phyloP scores from a whole-genome alignment of 2,329 filamentous ascomycete species.

The Teratosphaeria nubilosa region DNA sequence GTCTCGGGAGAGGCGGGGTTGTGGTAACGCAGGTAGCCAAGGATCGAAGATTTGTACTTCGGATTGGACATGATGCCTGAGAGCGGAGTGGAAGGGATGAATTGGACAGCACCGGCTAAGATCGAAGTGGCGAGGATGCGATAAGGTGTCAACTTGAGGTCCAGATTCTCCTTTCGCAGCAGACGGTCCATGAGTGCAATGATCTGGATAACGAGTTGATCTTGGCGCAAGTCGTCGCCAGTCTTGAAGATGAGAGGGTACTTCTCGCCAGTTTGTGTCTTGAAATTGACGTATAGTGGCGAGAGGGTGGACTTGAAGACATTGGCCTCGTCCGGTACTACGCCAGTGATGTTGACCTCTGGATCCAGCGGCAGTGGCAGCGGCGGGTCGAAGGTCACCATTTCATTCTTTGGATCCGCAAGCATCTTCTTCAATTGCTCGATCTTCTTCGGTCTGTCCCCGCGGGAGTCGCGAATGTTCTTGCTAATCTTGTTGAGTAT shows the following conservation, averaged over 20 bases:
- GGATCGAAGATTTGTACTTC: constrained; percentile 67
- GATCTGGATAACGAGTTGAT: constrained; percentile 94
- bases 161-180: constrained; percentile 88
- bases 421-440: constrained; percentile 77
- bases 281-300: constrained; percentile 85
- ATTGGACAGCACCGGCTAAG: constrained; percentile 83
- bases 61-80: constrained; percentile 59
- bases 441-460: constrained; percentile 68
- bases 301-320: constrained; percentile 95
- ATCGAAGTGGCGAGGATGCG: constrained; percentile 90
- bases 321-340: constrained; percentile 71
- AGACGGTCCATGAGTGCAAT: constrained; percentile 97
- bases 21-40: constrained; percentile 78
- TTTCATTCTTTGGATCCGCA: constrained; percentile 80
- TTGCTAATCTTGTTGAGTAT: constrained; percentile 80
- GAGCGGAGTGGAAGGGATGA: constrained; percentile 72
- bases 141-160: constrained; percentile 90
- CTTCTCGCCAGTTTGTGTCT: constrained; percentile 61
- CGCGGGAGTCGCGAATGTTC: constrained; percentile 72
- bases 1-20: constrained; percentile 76
- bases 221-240: constrained; percentile 72
- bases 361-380: constrained; percentile 84
- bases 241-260: constrained; percentile 97
- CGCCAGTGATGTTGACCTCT: constrained; percentile 64
- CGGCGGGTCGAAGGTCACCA: constrained; percentile 73